Base-by-base conservation (phyloP, 2,329 filamentous ascomycete species). In the Trichoderma pleuroti region DNA sequence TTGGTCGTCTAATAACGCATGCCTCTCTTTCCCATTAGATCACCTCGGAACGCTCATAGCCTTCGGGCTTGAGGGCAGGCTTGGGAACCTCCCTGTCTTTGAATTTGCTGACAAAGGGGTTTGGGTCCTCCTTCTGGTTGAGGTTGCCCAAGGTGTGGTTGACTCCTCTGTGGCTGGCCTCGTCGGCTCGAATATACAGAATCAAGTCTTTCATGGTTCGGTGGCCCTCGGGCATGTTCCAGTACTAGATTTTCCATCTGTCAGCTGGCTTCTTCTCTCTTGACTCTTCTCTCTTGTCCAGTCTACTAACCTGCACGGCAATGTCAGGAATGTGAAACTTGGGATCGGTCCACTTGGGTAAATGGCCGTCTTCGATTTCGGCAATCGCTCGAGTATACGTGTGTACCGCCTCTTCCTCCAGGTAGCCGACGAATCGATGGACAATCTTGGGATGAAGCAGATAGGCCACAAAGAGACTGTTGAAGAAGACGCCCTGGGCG, bases 401-500 rank as follows among this genome's bases (percentile, higher is more conserved):
- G 78, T 97, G 88, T 1, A 98, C 95, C 10, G 96, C 96, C 81
- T 99, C 96, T 80, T 99, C 96, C 81, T 99, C 96, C 14, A 99
- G 89, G 76, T 98, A 98, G 2, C 94, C 96, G 67, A 98, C 94
- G 80, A 99, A 98, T 57, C 96, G 91, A 81, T 99, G 96, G 77
- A 93, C 95, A 73, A 93, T 95, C 72, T 91, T 90, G 8, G 96
- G 95, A 1, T 91, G 93, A 72, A 97, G 77, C 39, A 99, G 89
- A 82, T 98, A 98, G 60, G 91, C 87, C 73, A 97, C 72, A 86
- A 99, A 98, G 79, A 98, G 88, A 74, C 90, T 88, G 82, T 99
- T 99, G 87, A 97, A 98, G 86, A 97, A 98, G 76, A 98, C 93
- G 49, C 95, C 96, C 80, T 98, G 95, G 0, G 95, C 94, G 12